Evolutionary conservation across 2,329 filamentous ascomycete genomes (phyloP).

Genomic region (Penicillium thymicola): DNA sequence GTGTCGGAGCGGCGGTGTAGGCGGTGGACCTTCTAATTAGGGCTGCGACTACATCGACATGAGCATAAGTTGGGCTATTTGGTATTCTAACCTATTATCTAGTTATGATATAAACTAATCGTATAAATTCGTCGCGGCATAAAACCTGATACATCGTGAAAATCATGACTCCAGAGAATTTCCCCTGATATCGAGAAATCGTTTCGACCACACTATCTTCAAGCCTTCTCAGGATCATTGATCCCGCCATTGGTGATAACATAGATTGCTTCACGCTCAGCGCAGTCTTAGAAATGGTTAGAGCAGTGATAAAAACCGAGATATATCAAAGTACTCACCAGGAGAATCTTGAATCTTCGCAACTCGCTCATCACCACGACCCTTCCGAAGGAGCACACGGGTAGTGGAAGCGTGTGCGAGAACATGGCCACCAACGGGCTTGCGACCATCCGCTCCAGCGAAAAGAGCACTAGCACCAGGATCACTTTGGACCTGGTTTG

Average conservation of each 20-base stretch:
- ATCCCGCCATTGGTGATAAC: slow-evolving; percentile 68
- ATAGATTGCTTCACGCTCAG: slow-evolving; percentile 67
- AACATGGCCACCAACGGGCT: slow-evolving; percentile 65
- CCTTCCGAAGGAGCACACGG: slow-evolving; percentile 63
- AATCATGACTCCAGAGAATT: neutral
- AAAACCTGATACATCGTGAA: neutral
- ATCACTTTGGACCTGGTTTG: slow-evolving; percentile 69
- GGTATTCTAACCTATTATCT: neutral
- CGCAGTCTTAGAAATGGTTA: slow-evolving; percentile 52
- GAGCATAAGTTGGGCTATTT: neutral
- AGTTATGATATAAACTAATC: neutral
- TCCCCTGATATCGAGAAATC: neutral
- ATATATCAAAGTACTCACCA: slow-evolving; percentile 40
- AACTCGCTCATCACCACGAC: slow-evolving; percentile 66
- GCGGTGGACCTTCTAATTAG: slow-evolving; percentile 13
- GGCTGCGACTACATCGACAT: neutral
- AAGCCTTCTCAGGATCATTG: slow-evolving; percentile 63
- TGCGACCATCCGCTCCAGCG: slow-evolving; percentile 64
- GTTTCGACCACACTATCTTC: slow-evolving; percentile 10
- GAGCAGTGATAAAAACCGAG: fast-evolving
- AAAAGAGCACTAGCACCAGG: slow-evolving; percentile 67
- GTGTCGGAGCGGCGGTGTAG: slow-evolving; percentile 8
- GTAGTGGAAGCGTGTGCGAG: slow-evolving; percentile 68
- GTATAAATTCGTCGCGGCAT: neutral
- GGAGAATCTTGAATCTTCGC: slow-evolving; percentile 67